phyloP scores from a whole-genome alignment of 2,329 filamentous ascomycete species.

The Juglanconis juglandina region DNA sequence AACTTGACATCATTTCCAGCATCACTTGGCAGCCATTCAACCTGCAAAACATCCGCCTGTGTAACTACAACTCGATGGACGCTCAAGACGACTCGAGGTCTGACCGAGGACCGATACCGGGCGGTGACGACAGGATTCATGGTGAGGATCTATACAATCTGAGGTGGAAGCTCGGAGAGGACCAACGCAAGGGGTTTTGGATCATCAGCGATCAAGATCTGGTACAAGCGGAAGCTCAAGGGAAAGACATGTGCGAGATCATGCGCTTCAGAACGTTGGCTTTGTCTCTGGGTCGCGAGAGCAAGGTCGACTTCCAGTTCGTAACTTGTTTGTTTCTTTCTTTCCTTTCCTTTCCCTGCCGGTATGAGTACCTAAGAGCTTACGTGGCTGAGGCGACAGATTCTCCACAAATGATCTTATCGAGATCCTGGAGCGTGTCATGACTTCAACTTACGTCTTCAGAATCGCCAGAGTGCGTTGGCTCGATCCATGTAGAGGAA shows the following conservation, averaged over 20 bases:
- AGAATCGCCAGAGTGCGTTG: too few species aligned
- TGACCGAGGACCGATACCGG: background rate
- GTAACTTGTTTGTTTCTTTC: background rate
- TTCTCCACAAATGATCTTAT: background rate
- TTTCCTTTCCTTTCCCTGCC: background rate
- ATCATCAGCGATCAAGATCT: background rate
- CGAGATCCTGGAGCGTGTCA: background rate
- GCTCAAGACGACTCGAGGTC: background rate
- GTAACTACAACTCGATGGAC: background rate
- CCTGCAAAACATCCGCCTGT: too few species aligned
- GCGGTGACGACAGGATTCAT: background rate
- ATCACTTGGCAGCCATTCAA: too few species aligned
- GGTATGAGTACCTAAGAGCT: background rate
- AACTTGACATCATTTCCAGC: too few species aligned
- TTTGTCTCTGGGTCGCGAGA: background rate
- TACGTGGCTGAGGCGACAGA: background rate
- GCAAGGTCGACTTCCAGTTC: background rate
- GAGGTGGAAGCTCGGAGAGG: background rate
- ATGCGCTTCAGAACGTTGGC: background rate
- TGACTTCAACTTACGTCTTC: background rate
- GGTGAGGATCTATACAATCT: background rate
- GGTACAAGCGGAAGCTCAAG: background rate
- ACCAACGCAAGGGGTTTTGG: background rate
- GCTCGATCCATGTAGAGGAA: too few species aligned
- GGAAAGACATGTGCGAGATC: background rate